phyloP scores from a whole-genome alignment of 2,329 filamentous ascomycete species.

The Biscogniauxia marginata region DNA sequence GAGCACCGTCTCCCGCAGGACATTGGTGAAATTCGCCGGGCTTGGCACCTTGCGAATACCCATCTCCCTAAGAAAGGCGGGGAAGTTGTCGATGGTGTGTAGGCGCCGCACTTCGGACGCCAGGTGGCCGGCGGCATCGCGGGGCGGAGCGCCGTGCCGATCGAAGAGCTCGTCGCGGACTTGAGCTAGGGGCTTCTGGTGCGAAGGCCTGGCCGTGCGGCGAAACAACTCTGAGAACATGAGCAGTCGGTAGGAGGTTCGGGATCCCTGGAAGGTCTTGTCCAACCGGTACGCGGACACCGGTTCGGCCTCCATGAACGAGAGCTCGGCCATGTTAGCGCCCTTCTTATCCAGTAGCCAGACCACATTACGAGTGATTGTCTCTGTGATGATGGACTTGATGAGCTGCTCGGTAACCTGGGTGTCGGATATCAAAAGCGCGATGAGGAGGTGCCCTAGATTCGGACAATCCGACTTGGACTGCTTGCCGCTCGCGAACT shows the following conservation, averaged over 20 bases:
- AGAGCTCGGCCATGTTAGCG: conserved; percentile 41
- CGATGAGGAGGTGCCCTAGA: conserved; percentile 48
- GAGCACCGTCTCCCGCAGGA: conserved; percentile 35
- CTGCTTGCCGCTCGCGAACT: conserved; percentile 39
- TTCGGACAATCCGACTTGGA: conserved; percentile 45
- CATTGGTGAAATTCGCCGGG: conserved; percentile 28
- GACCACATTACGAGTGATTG: conserved; percentile 50
- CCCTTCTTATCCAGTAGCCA: conserved; percentile 45
- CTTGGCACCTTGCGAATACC: conserved; percentile 32
- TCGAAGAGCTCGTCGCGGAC: conserved; percentile 46
- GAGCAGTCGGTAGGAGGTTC: conserved; percentile 48
- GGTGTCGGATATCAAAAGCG: conserved; percentile 44
- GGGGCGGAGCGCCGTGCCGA: conserved; percentile 45
- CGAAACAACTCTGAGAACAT: conserved; percentile 54
- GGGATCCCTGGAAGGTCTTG: conserved; percentile 45
- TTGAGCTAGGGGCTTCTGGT: conserved; percentile 34
- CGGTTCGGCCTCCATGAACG: conserved; percentile 41
- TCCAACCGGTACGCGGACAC: conserved; percentile 45
- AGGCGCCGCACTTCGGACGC: conserved; percentile 44
- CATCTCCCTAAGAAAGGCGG: conserved; percentile 43
- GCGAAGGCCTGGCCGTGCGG: conserved; percentile 39
- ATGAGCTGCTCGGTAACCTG: conserved; percentile 39
- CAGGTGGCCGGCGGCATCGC: conserved; percentile 38
- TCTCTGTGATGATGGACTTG: conserved; percentile 46
- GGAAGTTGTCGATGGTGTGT: conserved; percentile 41